Evolutionary conservation across 176 grass and related monocot species (phyloP), one percentile per base, ranked within the genome.

Genomic region (Canna indica): DNA sequence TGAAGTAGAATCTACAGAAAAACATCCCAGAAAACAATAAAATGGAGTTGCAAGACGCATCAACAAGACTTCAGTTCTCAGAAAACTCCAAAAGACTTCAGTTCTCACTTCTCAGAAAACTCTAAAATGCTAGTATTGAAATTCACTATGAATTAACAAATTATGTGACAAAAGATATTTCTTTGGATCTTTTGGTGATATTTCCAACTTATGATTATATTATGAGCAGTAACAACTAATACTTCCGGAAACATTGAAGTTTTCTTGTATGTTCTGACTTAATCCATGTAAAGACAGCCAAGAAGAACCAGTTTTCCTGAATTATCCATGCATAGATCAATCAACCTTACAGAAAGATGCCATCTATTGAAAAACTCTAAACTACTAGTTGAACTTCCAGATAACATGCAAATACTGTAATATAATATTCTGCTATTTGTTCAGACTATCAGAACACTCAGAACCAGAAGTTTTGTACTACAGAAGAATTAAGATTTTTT

Each of bases 101-200:
- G n/a, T n/a, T n/a, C n/a, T n/a, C n/a, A n/a, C n/a, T n/a, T n/a
- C n/a, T n/a, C n/a, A n/a, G n/a, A n/a, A n/a, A n/a, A n/a, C n/a
- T n/a, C n/a, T n/a, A n/a, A n/a, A n/a, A n/a, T n/a, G n/a, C n/a
- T n/a, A n/a, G n/a, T n/a, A n/a, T n/a, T n/a, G n/a, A 52, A 52
- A 20, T 52, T 52, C 18, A 20, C 47, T 20, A 4, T 54, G 17
- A 25, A 3, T 8, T 16, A 54, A n/a, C n/a, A 20, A 6, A n/a
- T n/a, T 54, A n/a, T 54, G 50, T 54, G 50, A 44, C 15, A 54
- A 54, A 54, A 7, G 50, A 73, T 25, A 24, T 73, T 58, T 38
- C 20, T 24, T 59, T 14, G 1, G 11, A 42, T 7, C 50, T 52
- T 20, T 20, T n/a, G 18, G 18, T 15, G 16, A 16, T n/a, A n/a